Evolutionary conservation across 1,284 basidiomycete genomes (phyloP).

Genomic region (Marasmius sp.): DNA sequence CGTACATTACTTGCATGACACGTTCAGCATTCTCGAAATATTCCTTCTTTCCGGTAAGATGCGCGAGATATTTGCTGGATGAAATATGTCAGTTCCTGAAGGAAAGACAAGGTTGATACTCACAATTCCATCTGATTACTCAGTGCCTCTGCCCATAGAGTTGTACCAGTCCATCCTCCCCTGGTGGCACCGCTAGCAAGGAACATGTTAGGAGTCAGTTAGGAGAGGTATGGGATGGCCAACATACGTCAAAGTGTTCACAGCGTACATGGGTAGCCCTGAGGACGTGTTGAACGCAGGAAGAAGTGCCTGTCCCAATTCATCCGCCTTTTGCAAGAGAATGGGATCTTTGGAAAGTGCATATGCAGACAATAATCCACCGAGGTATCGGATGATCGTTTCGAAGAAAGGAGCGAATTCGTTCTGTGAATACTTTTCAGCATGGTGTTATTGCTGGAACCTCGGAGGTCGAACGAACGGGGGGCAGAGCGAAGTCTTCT

Average conservation of each 20-base stretch:
- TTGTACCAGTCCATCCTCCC: conserved; percentile 31
- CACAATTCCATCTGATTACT: conserved; percentile 61
- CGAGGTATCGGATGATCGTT: conserved; percentile 77
- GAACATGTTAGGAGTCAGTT: neutral
- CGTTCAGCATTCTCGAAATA: conserved; percentile 50
- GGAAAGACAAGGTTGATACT: conserved; percentile 7
- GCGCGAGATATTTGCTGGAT: conserved; percentile 55
- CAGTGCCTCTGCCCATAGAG: conserved; percentile 47
- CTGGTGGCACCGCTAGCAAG: conserved; percentile 30
- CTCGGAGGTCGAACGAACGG: conserved; percentile 6
- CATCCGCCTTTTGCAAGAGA: conserved; percentile 54
- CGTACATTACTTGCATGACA: conserved; percentile 50
- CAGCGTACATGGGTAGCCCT: conserved; percentile 52
- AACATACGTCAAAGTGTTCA: conserved; percentile 41
- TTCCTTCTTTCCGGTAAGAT: conserved; percentile 48
- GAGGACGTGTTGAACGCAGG: conserved; percentile 54
- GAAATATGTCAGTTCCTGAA: neutral
- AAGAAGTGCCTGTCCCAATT: conserved; percentile 50
- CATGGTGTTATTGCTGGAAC: neutral
- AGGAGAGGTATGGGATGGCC: neutral
- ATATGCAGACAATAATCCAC: conserved; percentile 73
- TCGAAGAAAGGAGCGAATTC: conserved; percentile 66
- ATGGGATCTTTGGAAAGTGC: conserved; percentile 64
- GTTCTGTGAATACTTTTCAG: conserved; percentile 11
- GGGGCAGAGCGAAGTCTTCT: conserved; percentile 7